A percentile compares a stretch with the other conserved stretches of the same genome.
Evolutionary conservation across 306 rosid genomes (phyloP).

Genomic region (Chamaecrista fasciculata): DNA sequence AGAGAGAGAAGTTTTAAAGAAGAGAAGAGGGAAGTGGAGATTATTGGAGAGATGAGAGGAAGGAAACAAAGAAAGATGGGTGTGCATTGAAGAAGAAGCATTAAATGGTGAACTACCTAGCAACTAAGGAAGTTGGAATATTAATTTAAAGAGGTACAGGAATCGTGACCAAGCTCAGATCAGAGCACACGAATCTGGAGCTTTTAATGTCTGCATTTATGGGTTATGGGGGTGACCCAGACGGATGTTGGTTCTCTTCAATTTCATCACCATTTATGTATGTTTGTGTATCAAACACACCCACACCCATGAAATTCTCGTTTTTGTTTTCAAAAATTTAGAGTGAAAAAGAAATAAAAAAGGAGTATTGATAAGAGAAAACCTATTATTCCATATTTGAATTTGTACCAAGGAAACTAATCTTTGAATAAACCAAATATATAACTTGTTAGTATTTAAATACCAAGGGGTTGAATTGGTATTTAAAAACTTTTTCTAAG

Average conservation of each 20-base stretch:
- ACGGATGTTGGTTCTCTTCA: constrained; percentile 79
- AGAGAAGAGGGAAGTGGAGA: not conserved
- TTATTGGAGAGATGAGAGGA: constrained; percentile 5
- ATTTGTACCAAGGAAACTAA: too few species aligned
- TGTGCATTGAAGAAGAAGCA: constrained; percentile 75
- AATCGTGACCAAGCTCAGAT: constrained; percentile 45
- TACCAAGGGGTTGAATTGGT: too few species aligned
- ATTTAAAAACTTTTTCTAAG: too few species aligned
- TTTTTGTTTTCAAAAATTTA: too few species aligned
- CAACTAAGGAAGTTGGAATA: constrained; percentile 68
- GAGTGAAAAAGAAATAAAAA: too few species aligned
- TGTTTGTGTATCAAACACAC: too few species aligned
- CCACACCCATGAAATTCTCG: too few species aligned
- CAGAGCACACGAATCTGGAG: constrained; percentile 65
- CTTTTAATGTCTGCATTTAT: constrained; percentile 62
- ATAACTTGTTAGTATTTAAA: too few species aligned
- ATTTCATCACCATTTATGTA: constrained; percentile 68
- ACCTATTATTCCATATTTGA: too few species aligned
- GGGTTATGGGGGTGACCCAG: constrained; percentile 48
- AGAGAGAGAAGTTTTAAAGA: constrained; percentile 8
- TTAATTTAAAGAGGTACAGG: constrained; percentile 50
- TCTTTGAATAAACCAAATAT: too few species aligned
- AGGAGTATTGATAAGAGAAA: too few species aligned
- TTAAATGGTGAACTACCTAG: constrained; percentile 60
- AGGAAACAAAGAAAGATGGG: constrained; percentile 20